These are phyloP conservation scores for Metschnikowia dekortorum DNA, from an alignment of 805 yeast genomes.

Conservation along the genomic window DNA sequence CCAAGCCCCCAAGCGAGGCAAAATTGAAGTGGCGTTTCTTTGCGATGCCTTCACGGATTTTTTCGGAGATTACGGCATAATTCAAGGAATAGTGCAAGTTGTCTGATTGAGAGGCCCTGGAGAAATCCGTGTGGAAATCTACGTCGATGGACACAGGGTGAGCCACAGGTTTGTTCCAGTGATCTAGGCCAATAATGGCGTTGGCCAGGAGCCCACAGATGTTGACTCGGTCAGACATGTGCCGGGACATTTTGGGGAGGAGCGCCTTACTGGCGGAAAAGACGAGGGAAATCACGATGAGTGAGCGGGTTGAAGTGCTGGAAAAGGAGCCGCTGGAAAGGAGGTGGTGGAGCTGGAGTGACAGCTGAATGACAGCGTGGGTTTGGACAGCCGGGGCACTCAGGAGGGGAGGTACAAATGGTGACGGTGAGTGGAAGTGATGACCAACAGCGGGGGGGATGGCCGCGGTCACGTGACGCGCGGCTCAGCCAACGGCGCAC, in stretches of 20 bases:
- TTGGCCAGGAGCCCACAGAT: constrained; percentile 56
- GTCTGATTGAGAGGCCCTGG: constrained; percentile 72
- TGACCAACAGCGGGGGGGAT: too few relatives aligned
- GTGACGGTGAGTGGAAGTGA: too few relatives aligned
- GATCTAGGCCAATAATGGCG: constrained; percentile 68
- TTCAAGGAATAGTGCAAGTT: constrained; percentile 79
- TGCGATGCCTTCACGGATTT: constrained; percentile 51
- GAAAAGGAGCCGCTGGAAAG: not conserved
- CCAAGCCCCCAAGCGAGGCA: constrained; percentile 43
- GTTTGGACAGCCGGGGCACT: too few relatives aligned
- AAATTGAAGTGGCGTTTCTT: constrained; percentile 36
- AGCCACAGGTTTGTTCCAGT: constrained; percentile 63
- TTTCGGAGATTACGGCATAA: constrained; percentile 78
- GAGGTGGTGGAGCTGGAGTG: not conserved
- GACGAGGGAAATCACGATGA: constrained; percentile 11
- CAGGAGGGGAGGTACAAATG: too few relatives aligned
- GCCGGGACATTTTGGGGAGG: constrained; percentile 8
- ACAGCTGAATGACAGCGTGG: too few relatives aligned
- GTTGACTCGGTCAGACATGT: constrained; percentile 34
- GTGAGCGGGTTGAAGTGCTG: not conserved
- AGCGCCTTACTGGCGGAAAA: constrained; percentile 9
- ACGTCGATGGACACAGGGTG: constrained; percentile 65
- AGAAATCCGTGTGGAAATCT: constrained; percentile 60
- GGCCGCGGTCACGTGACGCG: too few relatives aligned
- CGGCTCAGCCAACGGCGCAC: too few relatives aligned